Evolutionary conservation across 1,284 basidiomycete genomes (phyloP), one percentile per base, ranked within the genome.

Genomic region (Boletus hoseneyae): DNA sequence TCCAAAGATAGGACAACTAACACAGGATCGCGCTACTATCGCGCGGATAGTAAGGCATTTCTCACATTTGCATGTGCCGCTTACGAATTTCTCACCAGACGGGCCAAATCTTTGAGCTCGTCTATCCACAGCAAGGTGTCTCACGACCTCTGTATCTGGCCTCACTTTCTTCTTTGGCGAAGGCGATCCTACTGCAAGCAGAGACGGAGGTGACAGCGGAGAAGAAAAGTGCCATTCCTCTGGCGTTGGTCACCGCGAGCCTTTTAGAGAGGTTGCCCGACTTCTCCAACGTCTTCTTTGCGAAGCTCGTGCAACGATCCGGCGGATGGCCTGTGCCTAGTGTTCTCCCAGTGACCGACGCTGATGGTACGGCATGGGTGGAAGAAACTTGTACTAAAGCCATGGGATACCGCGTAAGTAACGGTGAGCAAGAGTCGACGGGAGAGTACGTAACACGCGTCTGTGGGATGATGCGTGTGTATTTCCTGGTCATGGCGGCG

Each of bases 161-260:
- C 57, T 78, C 89, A 15, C 79, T 96, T 21, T 95, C 91, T 21
- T 90, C 94, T 18, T 78, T 97, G 19, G 76, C 91, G 47, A 99
- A 98, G 65, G 78, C 85, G 33, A 83, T 99, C 51, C 82, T 98
- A 39, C 79, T 90, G 32, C 97, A 98, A 74, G 94, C 95, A 7
- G 94, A 97, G 71, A 89, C 87, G 0, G 96, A 99, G 69, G 92
- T 97, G 6, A 84, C 90, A 2, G 93, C 93, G 3, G 91, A 95
- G 68, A 85, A 90, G 58, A 82, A 84, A 33, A 88, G 87, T 9
- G 94, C 93, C 0, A 78, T 80, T 40, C 95, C 96, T 0, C 77
- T 98, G 10, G 92, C 90, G 0, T 79, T 83, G 23, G 81, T 97
- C 4, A 78, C 57, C 81, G 83, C 51, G 73, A 69, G 62, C 51